Percentiles rank a stretch among this genome's conserved stretches.
phyloP scores from a whole-genome alignment of 2,329 filamentous ascomycete species.

The Alternaria tenuissima region DNA sequence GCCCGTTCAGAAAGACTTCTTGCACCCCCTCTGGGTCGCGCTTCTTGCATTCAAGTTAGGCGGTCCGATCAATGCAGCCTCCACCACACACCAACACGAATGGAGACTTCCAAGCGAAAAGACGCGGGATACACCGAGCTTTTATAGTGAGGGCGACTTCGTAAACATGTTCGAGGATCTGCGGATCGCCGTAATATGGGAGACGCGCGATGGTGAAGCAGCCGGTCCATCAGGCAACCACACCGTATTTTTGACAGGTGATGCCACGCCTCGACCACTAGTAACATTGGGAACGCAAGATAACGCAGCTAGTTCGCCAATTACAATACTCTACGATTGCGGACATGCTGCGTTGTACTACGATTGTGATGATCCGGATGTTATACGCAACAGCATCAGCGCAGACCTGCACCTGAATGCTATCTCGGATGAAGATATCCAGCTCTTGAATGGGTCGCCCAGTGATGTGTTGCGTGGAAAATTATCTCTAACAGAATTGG shows the following conservation, averaged over 20 bases:
- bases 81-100: slow-evolving; percentile 12
- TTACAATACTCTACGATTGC: slow-evolving; percentile 20
- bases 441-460: neutral
- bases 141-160: slow-evolving; percentile 20
- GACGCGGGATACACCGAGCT: neutral
- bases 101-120: slow-evolving; percentile 14
- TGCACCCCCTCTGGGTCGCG: slow-evolving; percentile 20
- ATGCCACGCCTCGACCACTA: slow-evolving; percentile 7
- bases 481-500: neutral
- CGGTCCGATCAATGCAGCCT: slow-evolving; percentile 22
- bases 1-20: neutral
- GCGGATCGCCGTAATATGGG: slow-evolving; percentile 21
- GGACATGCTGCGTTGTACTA: slow-evolving; percentile 20
- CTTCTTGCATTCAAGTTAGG: slow-evolving; percentile 22
- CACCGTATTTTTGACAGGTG: slow-evolving; percentile 14
- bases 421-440: slow-evolving; percentile 4
- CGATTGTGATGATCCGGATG: slow-evolving; percentile 13
- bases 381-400: slow-evolving; percentile 14
- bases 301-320: neutral
- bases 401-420: slow-evolving; percentile 22
- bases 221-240: slow-evolving; percentile 13
- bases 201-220: slow-evolving; percentile 3
- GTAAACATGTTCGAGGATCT: slow-evolving; percentile 14
- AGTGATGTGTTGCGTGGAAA: neutral
- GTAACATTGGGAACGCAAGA: neutral